Evolutionary conservation across 2,329 filamentous ascomycete species (phyloP).

Genomic region (Biscogniauxia marginata): DNA sequence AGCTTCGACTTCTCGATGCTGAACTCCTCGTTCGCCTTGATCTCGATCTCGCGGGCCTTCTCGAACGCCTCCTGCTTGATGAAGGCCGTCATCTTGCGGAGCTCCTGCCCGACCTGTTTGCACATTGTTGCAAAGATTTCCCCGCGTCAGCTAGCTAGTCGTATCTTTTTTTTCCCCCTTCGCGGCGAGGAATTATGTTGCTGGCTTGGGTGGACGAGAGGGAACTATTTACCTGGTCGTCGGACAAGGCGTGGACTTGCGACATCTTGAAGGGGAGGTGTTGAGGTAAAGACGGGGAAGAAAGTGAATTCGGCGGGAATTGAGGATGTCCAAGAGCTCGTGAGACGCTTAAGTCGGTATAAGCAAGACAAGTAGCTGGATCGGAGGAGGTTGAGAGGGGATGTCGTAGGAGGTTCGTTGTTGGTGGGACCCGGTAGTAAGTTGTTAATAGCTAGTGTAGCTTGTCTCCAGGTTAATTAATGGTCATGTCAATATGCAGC

Average conservation of each 20-base stretch:
- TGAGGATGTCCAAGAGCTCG: neutral
- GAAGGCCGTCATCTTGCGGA: conserved; percentile 99
- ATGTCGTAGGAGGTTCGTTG: conserved; percentile 11
- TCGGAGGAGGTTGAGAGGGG: neutral
- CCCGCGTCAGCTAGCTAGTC: conserved; percentile 1
- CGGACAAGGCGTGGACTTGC: conserved; percentile 89
- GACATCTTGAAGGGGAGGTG: conserved; percentile 70
- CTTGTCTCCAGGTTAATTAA: neutral
- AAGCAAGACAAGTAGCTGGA: neutral
- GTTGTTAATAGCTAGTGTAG: neutral
- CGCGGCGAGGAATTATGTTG: conserved; percentile 9
- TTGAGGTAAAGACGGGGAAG: conserved; percentile 14
- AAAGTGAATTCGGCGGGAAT: neutral
- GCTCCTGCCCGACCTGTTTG: conserved; percentile 91
- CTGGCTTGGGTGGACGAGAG: conserved; percentile 14
- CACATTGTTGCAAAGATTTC: conserved; percentile 1
- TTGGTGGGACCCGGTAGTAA: conserved; percentile 4
- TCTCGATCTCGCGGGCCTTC: conserved; percentile 94
- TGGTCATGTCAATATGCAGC: neutral
- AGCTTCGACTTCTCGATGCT: conserved; percentile 99
- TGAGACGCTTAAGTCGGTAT: neutral
- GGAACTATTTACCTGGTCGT: conserved; percentile 75
- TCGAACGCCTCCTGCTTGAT: conserved; percentile 98
- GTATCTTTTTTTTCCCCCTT: neutral
- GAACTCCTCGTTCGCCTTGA: conserved; percentile 99